phyloP scores from a whole-genome alignment of 139 green algal species.

The Chlamydomonas eustigma region DNA sequence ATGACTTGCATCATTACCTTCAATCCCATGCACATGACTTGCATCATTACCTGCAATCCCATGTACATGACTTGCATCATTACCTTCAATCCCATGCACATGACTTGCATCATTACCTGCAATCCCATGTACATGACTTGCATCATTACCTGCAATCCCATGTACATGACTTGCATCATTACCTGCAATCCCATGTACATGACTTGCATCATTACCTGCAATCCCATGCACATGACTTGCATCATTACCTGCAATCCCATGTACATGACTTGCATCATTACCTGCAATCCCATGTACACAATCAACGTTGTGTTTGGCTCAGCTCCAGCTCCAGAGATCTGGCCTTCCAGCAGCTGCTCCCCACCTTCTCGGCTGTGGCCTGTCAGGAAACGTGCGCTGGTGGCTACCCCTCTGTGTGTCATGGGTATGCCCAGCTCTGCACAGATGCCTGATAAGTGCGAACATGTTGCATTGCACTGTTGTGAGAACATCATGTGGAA shows the following conservation, averaged over 20 bases:
- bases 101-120: too few relatives aligned
- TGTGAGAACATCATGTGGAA: too few relatives aligned
- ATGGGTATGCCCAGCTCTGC: conserved; percentile 66
- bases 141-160: conserved; percentile 74
- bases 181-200: conserved; percentile 3
- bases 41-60: not conserved
- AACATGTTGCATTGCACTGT: too few relatives aligned
- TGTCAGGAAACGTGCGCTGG: conserved; percentile 83
- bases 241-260: not conserved
- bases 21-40: too few relatives aligned
- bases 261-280: not conserved
- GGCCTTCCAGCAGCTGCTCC: conserved; percentile 61
- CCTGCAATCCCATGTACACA: conserved; percentile 96
- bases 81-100: not conserved
- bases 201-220: not conserved
- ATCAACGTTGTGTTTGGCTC: conserved; percentile 92
- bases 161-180: conserved; percentile 98
- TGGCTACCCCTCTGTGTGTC: conserved; percentile 93
- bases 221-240: too few relatives aligned
- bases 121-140: not conserved
- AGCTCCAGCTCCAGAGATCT: conserved; percentile 45
- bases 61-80: not conserved
- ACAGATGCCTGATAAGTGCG: conserved; percentile 50
- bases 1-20: conserved; percentile 90
- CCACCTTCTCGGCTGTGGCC: conserved; percentile 85